phyloP scores from a whole-genome alignment of 2,329 filamentous ascomycete species.

The Pseudogymnoascus sp. region DNA sequence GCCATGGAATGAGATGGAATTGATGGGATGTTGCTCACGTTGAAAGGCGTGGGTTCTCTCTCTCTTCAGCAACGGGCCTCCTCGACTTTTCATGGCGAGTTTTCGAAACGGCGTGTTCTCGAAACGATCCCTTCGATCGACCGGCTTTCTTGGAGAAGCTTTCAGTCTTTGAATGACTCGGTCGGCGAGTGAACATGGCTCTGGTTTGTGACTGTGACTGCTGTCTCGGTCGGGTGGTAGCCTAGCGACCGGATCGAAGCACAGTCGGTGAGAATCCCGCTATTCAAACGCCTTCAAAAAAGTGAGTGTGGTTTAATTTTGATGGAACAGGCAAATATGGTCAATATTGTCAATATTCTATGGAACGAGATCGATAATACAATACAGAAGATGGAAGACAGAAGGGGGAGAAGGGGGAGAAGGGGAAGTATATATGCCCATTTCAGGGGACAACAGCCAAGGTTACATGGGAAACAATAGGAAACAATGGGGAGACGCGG shows the following conservation, averaged over 20 bases:
- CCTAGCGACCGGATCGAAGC: background rate
- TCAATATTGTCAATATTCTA: conserved; percentile 7
- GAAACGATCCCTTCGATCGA: conserved; percentile 24
- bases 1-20: background rate
- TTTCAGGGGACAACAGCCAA: background rate
- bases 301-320: background rate
- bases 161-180: conserved; percentile 22
- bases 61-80: conserved; percentile 20
- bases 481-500: conserved; percentile 10
- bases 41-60: conserved; percentile 16
- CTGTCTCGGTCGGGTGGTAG: conserved; percentile 6
- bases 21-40: conserved; percentile 17
- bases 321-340: background rate
- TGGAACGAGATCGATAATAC: background rate
- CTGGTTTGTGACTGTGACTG: background rate
- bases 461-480: conserved; percentile 9
- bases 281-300: conserved; percentile 1
- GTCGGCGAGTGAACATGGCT: conserved; percentile 15
- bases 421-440: conserved; percentile 6
- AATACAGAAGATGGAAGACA: background rate
- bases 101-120: conserved; percentile 29
- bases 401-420: background rate
- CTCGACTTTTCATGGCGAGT: conserved; percentile 23
- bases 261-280: background rate
- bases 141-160: conserved; percentile 24